These are phyloP conservation scores for Ilex aquifolium DNA, from an alignment of 257 asterid genomes.

Conservation along the genomic window DNA sequence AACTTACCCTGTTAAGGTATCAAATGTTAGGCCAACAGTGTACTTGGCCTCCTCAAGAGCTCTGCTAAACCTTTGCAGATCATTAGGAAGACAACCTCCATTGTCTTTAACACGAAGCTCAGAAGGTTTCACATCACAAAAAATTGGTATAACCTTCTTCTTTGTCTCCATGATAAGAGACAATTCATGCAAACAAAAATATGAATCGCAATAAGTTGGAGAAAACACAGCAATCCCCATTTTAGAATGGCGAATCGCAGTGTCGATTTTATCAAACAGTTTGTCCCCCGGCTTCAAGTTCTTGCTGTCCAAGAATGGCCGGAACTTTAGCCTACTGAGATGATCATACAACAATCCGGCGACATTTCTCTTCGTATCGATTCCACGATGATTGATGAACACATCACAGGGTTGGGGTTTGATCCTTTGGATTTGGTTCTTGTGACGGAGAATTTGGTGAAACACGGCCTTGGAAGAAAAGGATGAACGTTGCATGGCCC, in stretches of 20 bases:
- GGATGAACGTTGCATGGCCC: conserved; percentile 48
- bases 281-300: background rate
- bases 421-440: background rate
- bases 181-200: background rate
- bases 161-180: background rate
- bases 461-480: conserved; percentile 26
- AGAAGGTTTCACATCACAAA: background rate
- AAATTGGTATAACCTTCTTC: too few relatives aligned
- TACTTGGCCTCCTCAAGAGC: background rate
- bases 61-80: background rate
- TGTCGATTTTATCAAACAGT: background rate
- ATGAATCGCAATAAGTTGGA: background rate
- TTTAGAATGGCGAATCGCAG: background rate
- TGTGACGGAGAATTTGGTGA: conserved; percentile 22
- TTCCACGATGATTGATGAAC: conserved; percentile 78
- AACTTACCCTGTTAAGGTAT: background rate
- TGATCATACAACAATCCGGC: conserved; percentile 43
- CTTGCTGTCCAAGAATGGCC: background rate
- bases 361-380: conserved; percentile 71
- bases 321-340: background rate
- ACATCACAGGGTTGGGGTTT: conserved; percentile 41
- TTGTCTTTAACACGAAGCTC: background rate
- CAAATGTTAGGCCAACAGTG: background rate
- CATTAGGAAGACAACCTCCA: background rate
- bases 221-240: background rate